phyloP scores from a whole-genome alignment of 805 yeast species.

The Wickerhamomyces alni region DNA sequence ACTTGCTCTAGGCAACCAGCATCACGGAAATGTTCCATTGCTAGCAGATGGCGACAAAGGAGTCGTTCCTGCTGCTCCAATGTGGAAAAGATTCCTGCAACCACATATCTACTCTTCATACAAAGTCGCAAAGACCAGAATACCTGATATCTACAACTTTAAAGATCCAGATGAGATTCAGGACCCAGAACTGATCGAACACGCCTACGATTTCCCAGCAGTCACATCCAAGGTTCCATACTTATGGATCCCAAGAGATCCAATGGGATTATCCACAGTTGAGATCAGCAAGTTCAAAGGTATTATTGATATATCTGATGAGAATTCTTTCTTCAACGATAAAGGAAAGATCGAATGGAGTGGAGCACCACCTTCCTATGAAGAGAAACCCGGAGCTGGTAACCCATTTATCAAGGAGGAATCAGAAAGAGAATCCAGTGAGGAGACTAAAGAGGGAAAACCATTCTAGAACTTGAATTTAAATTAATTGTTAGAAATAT shows the following conservation, averaged over 20 bases:
- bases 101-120: slow-evolving; percentile 51
- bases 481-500: no score
- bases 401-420: neutral
- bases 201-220: slow-evolving; percentile 76
- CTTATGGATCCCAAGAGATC: slow-evolving; percentile 92
- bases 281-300: slow-evolving; percentile 52
- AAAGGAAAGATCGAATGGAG: slow-evolving; percentile 42
- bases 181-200: slow-evolving; percentile 34
- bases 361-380: slow-evolving; percentile 45
- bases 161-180: slow-evolving; percentile 36
- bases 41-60: slow-evolving; percentile 55
- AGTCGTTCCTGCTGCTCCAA: slow-evolving; percentile 30
- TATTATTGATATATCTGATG: slow-evolving; percentile 60
- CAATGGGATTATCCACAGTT: slow-evolving; percentile 67
- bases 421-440: no score
- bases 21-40: slow-evolving; percentile 42
- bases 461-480: no score
- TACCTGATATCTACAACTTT: slow-evolving; percentile 57
- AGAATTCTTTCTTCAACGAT: slow-evolving; percentile 52
- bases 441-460: no score
- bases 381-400: slow-evolving; percentile 7
- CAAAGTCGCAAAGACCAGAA: slow-evolving; percentile 39
- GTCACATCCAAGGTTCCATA: slow-evolving; percentile 61
- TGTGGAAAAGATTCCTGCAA: slow-evolving; percentile 42
- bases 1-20: slow-evolving; percentile 14